Evolutionary conservation across 306 rosid species (phyloP).

Genomic region (Delonix regia): DNA sequence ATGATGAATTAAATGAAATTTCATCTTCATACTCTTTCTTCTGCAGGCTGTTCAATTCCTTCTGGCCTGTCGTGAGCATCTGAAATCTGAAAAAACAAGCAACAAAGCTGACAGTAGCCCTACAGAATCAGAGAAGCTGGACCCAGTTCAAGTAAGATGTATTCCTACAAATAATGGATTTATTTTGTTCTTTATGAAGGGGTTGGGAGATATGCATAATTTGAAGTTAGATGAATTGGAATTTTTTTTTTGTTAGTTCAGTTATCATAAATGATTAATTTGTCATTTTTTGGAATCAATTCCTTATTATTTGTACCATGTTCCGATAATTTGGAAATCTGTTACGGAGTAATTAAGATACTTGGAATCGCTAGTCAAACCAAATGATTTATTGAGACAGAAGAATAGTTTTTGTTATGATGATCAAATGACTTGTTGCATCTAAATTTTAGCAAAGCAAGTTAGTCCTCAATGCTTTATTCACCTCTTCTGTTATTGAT

Average conservation of each 20-base stretch:
- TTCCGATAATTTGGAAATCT: neutral
- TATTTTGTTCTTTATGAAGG: conserved; percentile 1
- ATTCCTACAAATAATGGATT: conserved; percentile 24
- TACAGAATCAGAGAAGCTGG: conserved; percentile 54
- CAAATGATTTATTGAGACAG: neutral
- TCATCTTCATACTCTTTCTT: conserved; percentile 28
- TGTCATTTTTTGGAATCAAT: conserved; percentile 4
- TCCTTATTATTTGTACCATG: neutral
- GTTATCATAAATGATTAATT: neutral
- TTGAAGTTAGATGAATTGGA: conserved; percentile 13
- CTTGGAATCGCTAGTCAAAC: neutral
- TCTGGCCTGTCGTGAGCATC: conserved; percentile 55
- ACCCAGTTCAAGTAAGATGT: conserved; percentile 78
- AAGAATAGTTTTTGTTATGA: neutral
- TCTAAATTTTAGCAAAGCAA: neutral
- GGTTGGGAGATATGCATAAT: conserved; percentile 8
- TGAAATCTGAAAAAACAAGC: conserved; percentile 41
- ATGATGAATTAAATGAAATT: conserved; percentile 14
- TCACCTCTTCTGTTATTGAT: neutral
- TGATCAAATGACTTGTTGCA: neutral
- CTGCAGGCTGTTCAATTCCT: conserved; percentile 84
- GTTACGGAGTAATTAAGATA: neutral
- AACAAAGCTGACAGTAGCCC: conserved; percentile 49
- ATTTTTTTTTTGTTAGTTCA: neutral
- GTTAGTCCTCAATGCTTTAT: neutral